Base-by-base conservation (phyloP, 768 basidiomycete genomes). In the Scleroderma citrinum region DNA sequence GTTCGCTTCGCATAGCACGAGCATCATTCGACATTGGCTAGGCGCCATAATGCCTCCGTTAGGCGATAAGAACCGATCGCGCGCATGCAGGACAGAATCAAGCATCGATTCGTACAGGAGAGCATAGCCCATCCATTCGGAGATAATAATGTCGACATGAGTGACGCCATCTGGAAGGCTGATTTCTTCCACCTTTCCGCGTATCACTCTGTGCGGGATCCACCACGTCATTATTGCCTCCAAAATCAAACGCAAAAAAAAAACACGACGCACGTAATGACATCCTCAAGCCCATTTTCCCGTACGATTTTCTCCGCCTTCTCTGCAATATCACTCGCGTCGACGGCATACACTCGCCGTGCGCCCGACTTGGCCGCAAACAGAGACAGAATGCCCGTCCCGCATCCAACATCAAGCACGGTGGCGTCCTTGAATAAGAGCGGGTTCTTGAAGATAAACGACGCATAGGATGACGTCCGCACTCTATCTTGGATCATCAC, bases 81-180 rank as follows among this genome's bases (percentile, higher is more conserved):
- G 78, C 0, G 95, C 95, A 52, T 73, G 70, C 17, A 99, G 72
- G 16, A 99, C 95, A 2, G 93, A 95, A 66, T 97, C 95, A 30
- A 98, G 78, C 95, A 99, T 97, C 37, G 87, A 90, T 68, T 99
- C 95, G 66, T 97, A 97, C 19, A 97, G 76, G 20, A 92, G 72
- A 1, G 84, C 85, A 59, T 91, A 92, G 14, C 84, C 92, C 95
- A 97, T 97, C 95, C 95, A 98, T 67, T 99, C 95, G 4, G 92
- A 94, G 44, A 98, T 74, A 65, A 99, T 93, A 51, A 99, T 80
- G 64, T 99, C 95, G 20, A 98, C 95, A 46, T 89, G 73, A 10
- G 77, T 71, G 43, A 85, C 70, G 46, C 69, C 80, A 44, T 84
- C 82, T 2, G 90, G 92, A 1, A 97, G 72, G 7, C 57, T 65